Evolutionary conservation across 495 filamentous ascomycete genomes (phyloP).

Genomic region (Sordaria brevicollis): DNA sequence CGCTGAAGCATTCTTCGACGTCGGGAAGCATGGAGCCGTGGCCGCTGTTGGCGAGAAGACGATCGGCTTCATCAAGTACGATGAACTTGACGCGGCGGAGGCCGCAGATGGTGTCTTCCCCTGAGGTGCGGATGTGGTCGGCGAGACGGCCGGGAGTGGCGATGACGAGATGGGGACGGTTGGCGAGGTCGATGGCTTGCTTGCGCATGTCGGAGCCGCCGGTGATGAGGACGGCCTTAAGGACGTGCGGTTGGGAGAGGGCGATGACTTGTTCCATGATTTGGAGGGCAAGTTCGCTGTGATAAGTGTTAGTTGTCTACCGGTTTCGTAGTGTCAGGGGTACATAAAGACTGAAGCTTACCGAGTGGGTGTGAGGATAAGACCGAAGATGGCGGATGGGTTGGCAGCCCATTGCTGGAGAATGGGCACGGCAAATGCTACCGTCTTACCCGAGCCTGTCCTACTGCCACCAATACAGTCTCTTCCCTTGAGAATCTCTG

Average conservation of each 20-base stretch:
- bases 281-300: slow-evolving; percentile 82
- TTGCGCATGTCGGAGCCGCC: slow-evolving; percentile 87
- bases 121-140: slow-evolving; percentile 85
- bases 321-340: neutral
- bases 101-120: slow-evolving; percentile 76
- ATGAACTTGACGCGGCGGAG: slow-evolving; percentile 70
- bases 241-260: slow-evolving; percentile 70
- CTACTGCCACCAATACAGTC: slow-evolving; percentile 91
- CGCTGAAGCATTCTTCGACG: slow-evolving; percentile 74
- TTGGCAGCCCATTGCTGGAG: slow-evolving; percentile 89
- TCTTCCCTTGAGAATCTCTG: slow-evolving; percentile 75
- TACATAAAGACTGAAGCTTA: slow-evolving; percentile 17
- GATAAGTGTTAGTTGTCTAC: neutral
- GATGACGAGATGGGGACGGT: slow-evolving; percentile 82
- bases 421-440: slow-evolving; percentile 89
- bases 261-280: slow-evolving; percentile 94
- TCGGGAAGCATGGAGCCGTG: slow-evolving; percentile 83
- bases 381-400: slow-evolving; percentile 79
- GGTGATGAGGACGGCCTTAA: slow-evolving; percentile 79
- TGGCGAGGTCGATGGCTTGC: slow-evolving; percentile 73
- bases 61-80: slow-evolving; percentile 93
- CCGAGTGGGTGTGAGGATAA: slow-evolving; percentile 85
- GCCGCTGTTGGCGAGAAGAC: slow-evolving; percentile 57
- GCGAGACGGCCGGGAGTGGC: slow-evolving; percentile 90
- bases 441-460: slow-evolving; percentile 98